Evolutionary conservation across 805 yeast genomes (phyloP).

Genomic region (Candida caryicola): DNA sequence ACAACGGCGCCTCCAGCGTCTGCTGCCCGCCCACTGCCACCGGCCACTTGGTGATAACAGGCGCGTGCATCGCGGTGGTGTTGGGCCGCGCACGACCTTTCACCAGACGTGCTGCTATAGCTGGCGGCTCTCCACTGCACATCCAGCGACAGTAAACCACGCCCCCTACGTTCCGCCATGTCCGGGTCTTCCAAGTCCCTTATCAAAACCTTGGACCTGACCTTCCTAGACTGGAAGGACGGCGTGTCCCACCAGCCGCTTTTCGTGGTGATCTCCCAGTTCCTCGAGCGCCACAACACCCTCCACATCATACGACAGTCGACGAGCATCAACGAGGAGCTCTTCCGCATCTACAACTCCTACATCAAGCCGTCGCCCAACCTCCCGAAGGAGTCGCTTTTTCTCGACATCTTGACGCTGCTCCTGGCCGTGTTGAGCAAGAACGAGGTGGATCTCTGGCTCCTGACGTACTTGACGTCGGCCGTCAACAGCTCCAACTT

Average conservation of each 20-base stretch:
- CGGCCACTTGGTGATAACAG: too few relatives aligned
- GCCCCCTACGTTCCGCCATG: too few relatives aligned
- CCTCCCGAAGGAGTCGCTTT: constrained; percentile 32
- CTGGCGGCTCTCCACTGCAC: too few relatives aligned
- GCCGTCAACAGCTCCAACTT: constrained; percentile 61
- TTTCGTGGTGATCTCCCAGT: constrained; percentile 5
- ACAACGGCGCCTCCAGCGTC: too few relatives aligned
- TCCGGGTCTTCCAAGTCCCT: constrained; percentile 28
- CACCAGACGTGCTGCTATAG: too few relatives aligned
- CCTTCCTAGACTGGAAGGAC: constrained; percentile 23
- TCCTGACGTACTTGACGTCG: constrained; percentile 43
- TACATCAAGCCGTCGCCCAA: constrained; percentile 27
- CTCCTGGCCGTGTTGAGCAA: constrained; percentile 30
- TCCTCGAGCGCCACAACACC: constrained; percentile 32
- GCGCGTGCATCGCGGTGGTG: too few relatives aligned
- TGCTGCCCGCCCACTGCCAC: too few relatives aligned
- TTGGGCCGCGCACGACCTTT: too few relatives aligned
- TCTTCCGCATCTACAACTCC: constrained; percentile 32
- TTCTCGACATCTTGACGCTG: constrained; percentile 36
- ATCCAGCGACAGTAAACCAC: too few relatives aligned
- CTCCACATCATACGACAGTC: constrained; percentile 25
- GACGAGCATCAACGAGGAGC: constrained; percentile 32
- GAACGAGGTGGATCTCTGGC: constrained; percentile 45
- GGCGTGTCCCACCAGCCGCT: constrained; percentile 1
- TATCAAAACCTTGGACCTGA: constrained; percentile 21